Base-by-base conservation (phyloP, 1,139 yeast genomes). In the Sugiyamaella neomexicana region DNA sequence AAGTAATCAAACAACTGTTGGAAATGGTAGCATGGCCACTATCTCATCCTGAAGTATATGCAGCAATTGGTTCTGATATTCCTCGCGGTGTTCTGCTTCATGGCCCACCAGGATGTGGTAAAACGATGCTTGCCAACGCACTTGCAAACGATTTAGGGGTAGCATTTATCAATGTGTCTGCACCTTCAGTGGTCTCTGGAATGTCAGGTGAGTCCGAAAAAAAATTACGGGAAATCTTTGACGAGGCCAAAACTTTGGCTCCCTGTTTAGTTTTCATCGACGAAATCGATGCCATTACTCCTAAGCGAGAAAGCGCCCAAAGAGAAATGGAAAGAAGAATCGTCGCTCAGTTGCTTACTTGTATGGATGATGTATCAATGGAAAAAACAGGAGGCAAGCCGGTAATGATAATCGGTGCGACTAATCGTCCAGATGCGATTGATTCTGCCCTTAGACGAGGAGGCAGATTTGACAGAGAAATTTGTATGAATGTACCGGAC, bases 91-190 rank as follows among this genome's bases (percentile, higher is more conserved):
- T 93, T 1, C 71, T 93, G 29, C 73, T 93, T 31, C 97, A 91
- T 69, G 99, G 99, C 0, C 99, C 99, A 0, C 99, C 99, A 1
- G 99, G 99, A 12, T 93, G 99, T 75, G 99, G 99, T 68, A 93
- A 93, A 67, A 93, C 99, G 0, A 85, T 96, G 52, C 84, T 93
- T 55, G 99, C 99, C 1, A 89, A 91, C 70, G 97, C 98, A 0
- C 75, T 93, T 41, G 99, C 99, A 1, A 96, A 97, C 29, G 97
- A 93, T 67, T 76, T 93, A 43, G 89, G 89, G 60, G 96, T 93
- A 0, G 97, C 99, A 0, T 93, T 95, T 66, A 82, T 93, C 29
- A 86, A 87, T 49, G 80, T 93, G 0, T 87, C 96, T 17, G 99
- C 99, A 0, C 99, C 99, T 0, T 87, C 97, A 0, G 89, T 95